Base-by-base conservation (phyloP, 306 rosid species). In the Ormosia semicastrata region DNA sequence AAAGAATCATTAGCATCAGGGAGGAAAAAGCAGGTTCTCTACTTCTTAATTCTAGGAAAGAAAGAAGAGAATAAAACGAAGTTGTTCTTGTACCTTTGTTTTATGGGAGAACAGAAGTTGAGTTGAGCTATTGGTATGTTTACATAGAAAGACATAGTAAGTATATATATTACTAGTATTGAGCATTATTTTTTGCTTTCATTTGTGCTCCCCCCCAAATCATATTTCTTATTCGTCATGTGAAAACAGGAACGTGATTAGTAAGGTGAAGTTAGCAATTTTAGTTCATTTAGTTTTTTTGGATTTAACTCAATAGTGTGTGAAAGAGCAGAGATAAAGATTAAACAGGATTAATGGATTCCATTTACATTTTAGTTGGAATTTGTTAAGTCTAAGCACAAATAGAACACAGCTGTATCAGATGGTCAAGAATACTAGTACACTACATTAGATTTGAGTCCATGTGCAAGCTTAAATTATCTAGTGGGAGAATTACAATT, bases 211-310 rank as follows among this genome's bases (percentile, higher is more conserved):
- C 52, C 7, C 64, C 62, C 75, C 37, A 66, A 73, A 46, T 59
- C 36, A 58, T 60, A 32, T 83, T 71, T 36, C 76, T 78, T 71
- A 72, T 62, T 71, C 3, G 41, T 74, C 73, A 84, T 59, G 77
- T 79, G 84, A 84, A 50, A 66, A 73, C 76, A 72, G 41, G 75
- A 72, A 78, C 52, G 64, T 78, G 76, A 34, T 50, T 71, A 33
- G 39, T 62, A 63, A 69, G 78, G 71, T 41, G 66, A 17, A 24
- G 66, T 39, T 44, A 49, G n/a, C 69, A 46, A 65, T 41, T 32
- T 47, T 76, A 30, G 58, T 72, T n/a, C n/a, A 7, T 50, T 2
- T 5, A 33, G 74, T 43, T 60, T 37, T 46, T 77, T 41, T 12
- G 12, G 6, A 63, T 46, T 84, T 81, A 50, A 74, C 57, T 37